Evolutionary conservation across 495 filamentous ascomycete genomes (phyloP).

Genomic region (Penicillium soppii): DNA sequence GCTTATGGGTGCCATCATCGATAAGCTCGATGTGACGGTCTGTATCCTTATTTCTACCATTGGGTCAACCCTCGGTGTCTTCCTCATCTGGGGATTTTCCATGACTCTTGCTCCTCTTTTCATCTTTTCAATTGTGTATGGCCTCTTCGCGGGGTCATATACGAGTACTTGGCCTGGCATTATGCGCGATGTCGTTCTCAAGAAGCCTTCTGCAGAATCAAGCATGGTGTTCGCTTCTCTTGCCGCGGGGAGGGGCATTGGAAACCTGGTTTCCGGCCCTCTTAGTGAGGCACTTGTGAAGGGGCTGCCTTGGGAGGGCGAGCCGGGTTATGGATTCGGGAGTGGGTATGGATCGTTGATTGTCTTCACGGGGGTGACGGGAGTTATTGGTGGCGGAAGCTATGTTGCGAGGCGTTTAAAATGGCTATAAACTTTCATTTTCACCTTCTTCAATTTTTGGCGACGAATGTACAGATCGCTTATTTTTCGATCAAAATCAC

Average conservation of each 20-base stretch:
- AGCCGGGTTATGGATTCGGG: conserved; percentile 29
- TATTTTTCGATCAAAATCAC: too few relatives aligned
- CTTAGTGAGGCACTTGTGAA: conserved; percentile 53
- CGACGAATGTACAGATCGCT: too few relatives aligned
- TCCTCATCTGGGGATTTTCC: conserved; percentile 64
- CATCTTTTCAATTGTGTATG: conserved; percentile 60
- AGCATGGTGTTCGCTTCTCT: conserved; percentile 57
- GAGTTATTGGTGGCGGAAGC: conserved; percentile 36
- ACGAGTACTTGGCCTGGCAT: conserved; percentile 57
- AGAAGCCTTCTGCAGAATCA: conserved; percentile 38
- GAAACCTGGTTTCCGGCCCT: conserved; percentile 54
- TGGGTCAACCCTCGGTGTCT: conserved; percentile 53
- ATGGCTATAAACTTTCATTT: conserved; percentile 9
- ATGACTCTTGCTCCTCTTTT: conserved; percentile 50
- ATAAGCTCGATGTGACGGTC: conserved; percentile 54
- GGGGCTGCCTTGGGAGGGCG: conserved; percentile 1
- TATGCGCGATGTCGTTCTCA: conserved; percentile 45
- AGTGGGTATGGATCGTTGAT: conserved; percentile 39
- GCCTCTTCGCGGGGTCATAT: conserved; percentile 60
- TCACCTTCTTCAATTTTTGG: too few relatives aligned
- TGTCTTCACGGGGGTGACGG: conserved; percentile 42
- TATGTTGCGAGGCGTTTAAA: conserved; percentile 19
- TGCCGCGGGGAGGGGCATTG: conserved; percentile 60
- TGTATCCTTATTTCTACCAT: conserved; percentile 53
- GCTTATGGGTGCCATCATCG: conserved; percentile 53